Evolutionary conservation across 164 flowering plant species (phyloP).

Genomic region (Malania oleifera): DNA sequence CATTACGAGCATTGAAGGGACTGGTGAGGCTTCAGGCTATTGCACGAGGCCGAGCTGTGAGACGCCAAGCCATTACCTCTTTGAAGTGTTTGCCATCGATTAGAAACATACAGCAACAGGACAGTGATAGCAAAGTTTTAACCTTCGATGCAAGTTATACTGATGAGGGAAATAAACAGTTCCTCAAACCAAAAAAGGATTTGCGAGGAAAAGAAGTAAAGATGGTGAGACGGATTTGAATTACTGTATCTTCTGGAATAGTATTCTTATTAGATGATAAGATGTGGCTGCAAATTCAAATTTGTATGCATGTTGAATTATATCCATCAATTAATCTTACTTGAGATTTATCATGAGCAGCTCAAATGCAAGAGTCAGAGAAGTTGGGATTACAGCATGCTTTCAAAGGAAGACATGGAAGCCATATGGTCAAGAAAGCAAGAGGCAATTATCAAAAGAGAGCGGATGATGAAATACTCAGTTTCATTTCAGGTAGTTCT

Average conservation of each 20-base stretch:
- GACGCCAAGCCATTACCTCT: constrained; percentile 35
- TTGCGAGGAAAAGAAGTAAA: constrained; percentile 16
- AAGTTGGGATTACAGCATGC: constrained; percentile 32
- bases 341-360: constrained; percentile 14
- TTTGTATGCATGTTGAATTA: too few relatives aligned
- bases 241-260: neutral
- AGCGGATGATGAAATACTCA: constrained; percentile 48
- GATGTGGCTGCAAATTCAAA: neutral
- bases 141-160: constrained; percentile 10
- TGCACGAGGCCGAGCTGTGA: constrained; percentile 63
- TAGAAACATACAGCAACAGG: constrained; percentile 29
- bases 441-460: constrained; percentile 37
- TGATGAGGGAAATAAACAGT: constrained; percentile 14
- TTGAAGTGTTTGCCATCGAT: constrained; percentile 36
- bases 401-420: constrained; percentile 38
- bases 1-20: constrained; percentile 79
- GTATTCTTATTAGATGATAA: neutral
- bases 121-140: constrained; percentile 18
- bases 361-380: constrained; percentile 20
- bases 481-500: constrained; percentile 45
- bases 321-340: neutral
- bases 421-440: constrained; percentile 29
- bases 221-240: constrained; percentile 7
- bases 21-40: constrained; percentile 83
- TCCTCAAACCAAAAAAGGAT: constrained; percentile 18